Conservation (phyloP, 768 basidiomycete species). For the Termitomyces sp. region DNA sequence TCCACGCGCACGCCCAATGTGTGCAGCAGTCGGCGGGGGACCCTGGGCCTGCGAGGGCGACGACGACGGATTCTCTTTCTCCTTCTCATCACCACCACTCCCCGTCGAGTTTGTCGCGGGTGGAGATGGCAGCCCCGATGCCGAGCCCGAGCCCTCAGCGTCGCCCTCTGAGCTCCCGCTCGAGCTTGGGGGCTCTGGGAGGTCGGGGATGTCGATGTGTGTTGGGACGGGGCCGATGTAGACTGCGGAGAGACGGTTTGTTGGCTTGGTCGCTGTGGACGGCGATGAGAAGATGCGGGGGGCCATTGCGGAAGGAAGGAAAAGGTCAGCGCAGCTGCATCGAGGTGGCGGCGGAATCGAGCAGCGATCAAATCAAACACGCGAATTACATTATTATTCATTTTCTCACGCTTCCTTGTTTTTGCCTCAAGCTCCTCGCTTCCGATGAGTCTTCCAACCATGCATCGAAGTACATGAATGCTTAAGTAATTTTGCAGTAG, state of each 20-base stretch:
- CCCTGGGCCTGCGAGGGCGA: neutral
- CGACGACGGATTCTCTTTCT: neutral
- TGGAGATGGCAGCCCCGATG: conserved; percentile 76
- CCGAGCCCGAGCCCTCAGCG: neutral
- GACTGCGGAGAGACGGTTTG: conserved; percentile 39
- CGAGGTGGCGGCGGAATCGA: neutral
- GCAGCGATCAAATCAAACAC: neutral
- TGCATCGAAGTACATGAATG: too few relatives aligned
- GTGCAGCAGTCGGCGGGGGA: conserved; percentile 24
- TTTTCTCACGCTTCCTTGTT: too few relatives aligned
- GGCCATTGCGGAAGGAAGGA: conserved; percentile 27
- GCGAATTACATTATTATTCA: neutral
- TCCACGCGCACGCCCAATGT: neutral
- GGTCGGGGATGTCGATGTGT: conserved; percentile 52
- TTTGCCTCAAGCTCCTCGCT: too few relatives aligned
- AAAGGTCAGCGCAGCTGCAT: neutral
- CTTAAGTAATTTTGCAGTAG: too few relatives aligned
- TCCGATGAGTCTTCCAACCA: too few relatives aligned
- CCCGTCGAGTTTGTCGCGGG: conserved; percentile 86
- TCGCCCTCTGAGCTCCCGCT: conserved; percentile 33
- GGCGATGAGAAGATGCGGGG: conserved; percentile 27
- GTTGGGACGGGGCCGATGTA: conserved; percentile 33
- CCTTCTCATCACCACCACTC: conserved; percentile 37
- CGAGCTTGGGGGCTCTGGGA: conserved; percentile 72
- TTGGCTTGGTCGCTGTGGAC: conserved; percentile 22